These are phyloP conservation scores for Epicoccum sorghinum DNA, from an alignment of 2,329 filamentous ascomycete genomes.

Conservation along the genomic window DNA sequence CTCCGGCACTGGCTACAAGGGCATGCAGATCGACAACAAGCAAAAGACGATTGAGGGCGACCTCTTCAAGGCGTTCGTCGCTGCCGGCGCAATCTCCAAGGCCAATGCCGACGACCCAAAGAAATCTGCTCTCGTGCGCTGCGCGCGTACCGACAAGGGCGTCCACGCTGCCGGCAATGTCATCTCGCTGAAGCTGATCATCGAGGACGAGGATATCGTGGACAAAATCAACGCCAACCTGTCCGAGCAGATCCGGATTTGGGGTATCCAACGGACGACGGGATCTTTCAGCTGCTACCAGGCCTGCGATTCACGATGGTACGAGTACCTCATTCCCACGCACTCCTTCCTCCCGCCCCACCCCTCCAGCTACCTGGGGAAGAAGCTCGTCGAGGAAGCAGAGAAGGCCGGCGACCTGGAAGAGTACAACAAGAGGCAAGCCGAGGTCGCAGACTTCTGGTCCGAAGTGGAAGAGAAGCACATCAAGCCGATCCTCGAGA, in stretches of 20 bases:
- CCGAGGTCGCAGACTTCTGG: constrained; percentile 84
- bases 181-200: constrained; percentile 92
- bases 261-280: constrained; percentile 89
- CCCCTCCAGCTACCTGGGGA: constrained; percentile 82
- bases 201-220: constrained; percentile 87
- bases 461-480: constrained; percentile 77
- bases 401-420: constrained; percentile 75
- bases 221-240: constrained; percentile 88
- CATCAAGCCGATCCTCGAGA: constrained; percentile 70
- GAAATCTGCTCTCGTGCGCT: constrained; percentile 92
- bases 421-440: constrained; percentile 70
- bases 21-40: constrained; percentile 81
- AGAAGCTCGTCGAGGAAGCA: constrained; percentile 78
- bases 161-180: constrained; percentile 96
- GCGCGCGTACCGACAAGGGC: constrained; percentile 95
- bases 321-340: constrained; percentile 95
- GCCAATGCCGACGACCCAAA: constrained; percentile 96
- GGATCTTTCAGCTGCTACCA: constrained; percentile 95
- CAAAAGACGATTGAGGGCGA: constrained; percentile 97
- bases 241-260: constrained; percentile 88
- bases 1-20: constrained; percentile 93
- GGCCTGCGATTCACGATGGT: constrained; percentile 91
- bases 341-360: constrained; percentile 93
- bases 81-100: constrained; percentile 91
- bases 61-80: constrained; percentile 88